Evolutionary conservation across 2,329 filamentous ascomycete genomes (phyloP).

Genomic region (Pyrenochaeta sp.): DNA sequence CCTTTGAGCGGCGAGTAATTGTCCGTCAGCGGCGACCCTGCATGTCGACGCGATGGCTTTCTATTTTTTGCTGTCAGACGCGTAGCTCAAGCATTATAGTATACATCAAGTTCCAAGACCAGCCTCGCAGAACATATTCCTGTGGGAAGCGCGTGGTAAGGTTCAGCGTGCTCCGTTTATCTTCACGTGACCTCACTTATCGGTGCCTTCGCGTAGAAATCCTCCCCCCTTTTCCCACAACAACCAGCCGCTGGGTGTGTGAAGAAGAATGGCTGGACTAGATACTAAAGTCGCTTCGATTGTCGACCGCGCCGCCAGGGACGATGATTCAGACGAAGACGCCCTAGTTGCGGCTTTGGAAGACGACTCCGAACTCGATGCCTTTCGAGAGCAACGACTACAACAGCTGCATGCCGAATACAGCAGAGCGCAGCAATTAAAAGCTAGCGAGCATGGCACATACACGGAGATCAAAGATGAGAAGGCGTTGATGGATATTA

Average conservation of each 20-base stretch:
- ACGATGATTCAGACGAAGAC: slow-evolving; percentile 64
- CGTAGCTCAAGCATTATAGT: background rate
- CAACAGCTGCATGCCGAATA: slow-evolving; percentile 67
- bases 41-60: slow-evolving; percentile 7
- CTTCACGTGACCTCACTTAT: slow-evolving; percentile 28
- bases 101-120: background rate
- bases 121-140: background rate
- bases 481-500: slow-evolving; percentile 67
- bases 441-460: slow-evolving; percentile 60
- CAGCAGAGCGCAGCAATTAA: slow-evolving; percentile 60
- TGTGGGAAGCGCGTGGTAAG: background rate
- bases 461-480: slow-evolving; percentile 67
- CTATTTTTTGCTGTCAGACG: slow-evolving; percentile 10
- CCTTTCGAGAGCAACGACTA: slow-evolving; percentile 65
- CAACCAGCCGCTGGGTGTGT: slow-evolving; percentile 23
- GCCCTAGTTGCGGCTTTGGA: slow-evolving; percentile 68
- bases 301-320: slow-evolving; percentile 54
- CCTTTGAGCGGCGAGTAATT: slow-evolving; percentile 23
- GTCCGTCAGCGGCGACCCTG: slow-evolving; percentile 28
- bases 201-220: slow-evolving; percentile 8
- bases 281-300: slow-evolving; percentile 62
- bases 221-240: slow-evolving; percentile 23
- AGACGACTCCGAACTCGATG: slow-evolving; percentile 62
- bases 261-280: slow-evolving; percentile 53
- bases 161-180: background rate